A percentile compares a stretch with the other conserved stretches of the same genome.
These are phyloP conservation scores for Ascoidea rubescens DNA, from an alignment of 805 yeast species.

Conservation along the genomic window DNA sequence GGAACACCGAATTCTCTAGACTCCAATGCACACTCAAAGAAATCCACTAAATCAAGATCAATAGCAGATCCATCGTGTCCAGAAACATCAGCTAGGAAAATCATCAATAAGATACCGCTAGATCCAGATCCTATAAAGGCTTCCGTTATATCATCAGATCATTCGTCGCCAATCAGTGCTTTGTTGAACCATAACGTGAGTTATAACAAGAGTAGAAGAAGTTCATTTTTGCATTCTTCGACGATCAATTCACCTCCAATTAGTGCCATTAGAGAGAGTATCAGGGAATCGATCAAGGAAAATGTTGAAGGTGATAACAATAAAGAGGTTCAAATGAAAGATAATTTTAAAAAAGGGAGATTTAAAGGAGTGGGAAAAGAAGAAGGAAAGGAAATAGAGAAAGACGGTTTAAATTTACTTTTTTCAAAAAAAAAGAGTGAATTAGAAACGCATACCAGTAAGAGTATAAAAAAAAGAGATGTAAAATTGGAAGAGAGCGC, in stretches of 20 bases:
- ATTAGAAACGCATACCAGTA: no score
- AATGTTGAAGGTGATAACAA: background rate
- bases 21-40: constrained; percentile 18
- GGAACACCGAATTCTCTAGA: constrained; percentile 15
- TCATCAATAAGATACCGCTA: constrained; percentile 65
- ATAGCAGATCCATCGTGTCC: constrained; percentile 45
- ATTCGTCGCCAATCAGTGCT: background rate
- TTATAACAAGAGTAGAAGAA: background rate
- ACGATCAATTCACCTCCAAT: background rate
- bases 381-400: no score
- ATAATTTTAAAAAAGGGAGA: no score
- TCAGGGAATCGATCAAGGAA: background rate
- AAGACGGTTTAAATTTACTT: no score
- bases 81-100: constrained; percentile 58
- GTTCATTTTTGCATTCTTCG: background rate
- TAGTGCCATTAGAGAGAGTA: background rate
- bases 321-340: background rate
- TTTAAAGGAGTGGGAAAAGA: no score
- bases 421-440: no score
- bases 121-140: constrained; percentile 62
- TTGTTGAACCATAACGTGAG: background rate
- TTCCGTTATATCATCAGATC: background rate
- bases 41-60: constrained; percentile 27
- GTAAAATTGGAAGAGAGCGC: no score
- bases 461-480: no score